These are phyloP conservation scores for Colletotrichum tropicicola DNA, from an alignment of 2,329 filamentous ascomycete genomes.

Conservation along the genomic window DNA sequence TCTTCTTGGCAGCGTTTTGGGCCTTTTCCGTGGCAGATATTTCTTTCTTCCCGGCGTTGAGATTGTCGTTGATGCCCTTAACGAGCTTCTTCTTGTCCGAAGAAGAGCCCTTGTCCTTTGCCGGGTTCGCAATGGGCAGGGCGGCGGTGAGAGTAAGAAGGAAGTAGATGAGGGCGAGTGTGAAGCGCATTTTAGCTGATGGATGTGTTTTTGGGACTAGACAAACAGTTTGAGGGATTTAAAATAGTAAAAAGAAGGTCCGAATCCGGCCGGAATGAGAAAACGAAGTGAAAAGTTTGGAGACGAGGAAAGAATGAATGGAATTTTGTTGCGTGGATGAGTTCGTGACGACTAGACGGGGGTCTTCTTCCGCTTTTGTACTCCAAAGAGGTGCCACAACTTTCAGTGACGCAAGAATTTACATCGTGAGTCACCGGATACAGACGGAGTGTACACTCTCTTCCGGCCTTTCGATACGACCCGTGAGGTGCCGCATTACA, in stretches of 20 bases:
- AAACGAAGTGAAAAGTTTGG: not conserved
- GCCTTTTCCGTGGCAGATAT: slow-evolving; percentile 5
- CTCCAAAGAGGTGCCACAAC: too few relatives aligned
- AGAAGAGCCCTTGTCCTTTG: not conserved
- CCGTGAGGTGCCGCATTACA: too few relatives aligned
- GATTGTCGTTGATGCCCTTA: slow-evolving; percentile 19
- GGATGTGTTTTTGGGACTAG: too few relatives aligned
- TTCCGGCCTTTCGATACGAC: too few relatives aligned
- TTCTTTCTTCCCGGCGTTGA: slow-evolving; percentile 20
- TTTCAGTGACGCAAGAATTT: too few relatives aligned
- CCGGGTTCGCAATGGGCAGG: not conserved
- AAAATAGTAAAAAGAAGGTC: not conserved
- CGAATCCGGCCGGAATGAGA: slow-evolving; percentile 17
- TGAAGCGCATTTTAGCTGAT: slow-evolving; percentile 17
- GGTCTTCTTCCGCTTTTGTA: not conserved
- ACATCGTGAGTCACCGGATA: too few relatives aligned
- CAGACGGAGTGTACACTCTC: too few relatives aligned
- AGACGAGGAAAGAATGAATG: not conserved
- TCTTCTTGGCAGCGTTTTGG: not conserved
- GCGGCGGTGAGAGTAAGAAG: not conserved
- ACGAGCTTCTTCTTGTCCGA: slow-evolving; percentile 17
- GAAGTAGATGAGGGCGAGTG: slow-evolving; percentile 3
- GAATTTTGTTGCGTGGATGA: too few relatives aligned
- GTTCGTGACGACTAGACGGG: too few relatives aligned
- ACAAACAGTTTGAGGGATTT: not conserved